phyloP scores from a whole-genome alignment of 805 yeast genomes.

The Saturnispora mendoncae region DNA sequence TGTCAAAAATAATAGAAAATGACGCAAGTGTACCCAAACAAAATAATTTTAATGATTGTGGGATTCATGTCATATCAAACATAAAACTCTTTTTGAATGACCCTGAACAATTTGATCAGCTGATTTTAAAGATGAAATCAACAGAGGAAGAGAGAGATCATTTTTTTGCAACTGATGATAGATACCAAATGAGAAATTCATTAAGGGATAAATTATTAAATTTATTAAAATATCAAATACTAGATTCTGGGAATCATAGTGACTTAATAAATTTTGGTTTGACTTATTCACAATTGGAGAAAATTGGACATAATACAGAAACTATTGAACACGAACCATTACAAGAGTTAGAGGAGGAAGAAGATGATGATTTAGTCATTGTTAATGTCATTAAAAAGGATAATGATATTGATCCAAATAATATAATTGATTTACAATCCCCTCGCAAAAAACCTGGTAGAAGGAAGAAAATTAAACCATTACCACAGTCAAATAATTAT shows the following conservation, averaged over 20 bases:
- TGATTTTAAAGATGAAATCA: constrained; percentile 16
- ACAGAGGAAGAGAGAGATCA: constrained; percentile 8
- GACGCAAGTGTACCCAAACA: constrained; percentile 61
- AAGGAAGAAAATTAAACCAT: neutral
- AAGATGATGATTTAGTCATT: constrained; percentile 9
- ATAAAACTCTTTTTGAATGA: constrained; percentile 47
- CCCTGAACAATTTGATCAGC: constrained; percentile 33
- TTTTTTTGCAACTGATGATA: constrained; percentile 23
- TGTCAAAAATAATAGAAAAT: constrained; percentile 33
- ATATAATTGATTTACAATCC: neutral
- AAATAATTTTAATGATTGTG: constrained; percentile 88
- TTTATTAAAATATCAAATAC: constrained; percentile 24
- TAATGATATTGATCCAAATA: neutral
- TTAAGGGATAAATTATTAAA: constrained; percentile 21
- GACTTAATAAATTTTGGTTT: constrained; percentile 21
- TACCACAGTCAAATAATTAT: neutral
- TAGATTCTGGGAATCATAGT: constrained; percentile 14
- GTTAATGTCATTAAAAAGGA: constrained; percentile 10
- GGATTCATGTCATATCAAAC: constrained; percentile 80
- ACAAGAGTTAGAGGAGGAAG: neutral
- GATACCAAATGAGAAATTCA: constrained; percentile 19
- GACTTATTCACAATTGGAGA: constrained; percentile 7
- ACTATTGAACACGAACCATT: neutral
- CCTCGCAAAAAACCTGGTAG: neutral
- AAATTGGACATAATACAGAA: neutral